Percentiles rank a stretch among this genome's conserved stretches.
phyloP scores from a whole-genome alignment of 306 rosid species.

The Styphnolobium japonicum region DNA sequence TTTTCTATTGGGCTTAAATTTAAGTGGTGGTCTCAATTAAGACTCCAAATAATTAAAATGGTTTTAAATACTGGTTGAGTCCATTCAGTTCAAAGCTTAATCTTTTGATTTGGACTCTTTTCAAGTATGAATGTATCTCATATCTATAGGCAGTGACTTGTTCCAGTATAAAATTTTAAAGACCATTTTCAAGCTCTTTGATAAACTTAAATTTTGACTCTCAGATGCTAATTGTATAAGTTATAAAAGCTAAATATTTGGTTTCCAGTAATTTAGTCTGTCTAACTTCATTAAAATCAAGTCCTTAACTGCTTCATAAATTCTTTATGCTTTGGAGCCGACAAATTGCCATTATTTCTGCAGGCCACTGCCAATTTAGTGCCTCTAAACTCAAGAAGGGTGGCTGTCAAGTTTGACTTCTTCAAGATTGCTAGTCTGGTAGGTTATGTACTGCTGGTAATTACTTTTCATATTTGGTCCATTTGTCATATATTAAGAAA shows the following conservation, averaged over 20 bases:
- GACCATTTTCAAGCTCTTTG: not conserved
- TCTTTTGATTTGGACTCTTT: not conserved
- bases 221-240: not conserved
- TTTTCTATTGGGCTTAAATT: not conserved
- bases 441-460: conserved; percentile 18
- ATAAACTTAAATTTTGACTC: not conserved
- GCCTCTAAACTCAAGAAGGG: conserved; percentile 77
- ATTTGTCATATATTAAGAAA: not conserved
- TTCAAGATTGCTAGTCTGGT: conserved; percentile 84
- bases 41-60: not conserved
- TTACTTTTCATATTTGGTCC: conserved; percentile 9
- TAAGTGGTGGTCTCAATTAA: not conserved
- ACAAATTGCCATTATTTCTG: conserved; percentile 16
- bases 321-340: not conserved
- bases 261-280: not conserved
- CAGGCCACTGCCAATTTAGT: conserved; percentile 91
- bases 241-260: not conserved
- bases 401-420: conserved; percentile 78
- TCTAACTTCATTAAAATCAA: not conserved
- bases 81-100: not conserved
- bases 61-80: not conserved
- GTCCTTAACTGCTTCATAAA: not conserved
- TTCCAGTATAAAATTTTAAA: not conserved
- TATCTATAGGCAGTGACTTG: not conserved
- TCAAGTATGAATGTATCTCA: not conserved